phyloP scores from a whole-genome alignment of 2,329 filamentous ascomycete species.

The Xylariaceae sp. region DNA sequence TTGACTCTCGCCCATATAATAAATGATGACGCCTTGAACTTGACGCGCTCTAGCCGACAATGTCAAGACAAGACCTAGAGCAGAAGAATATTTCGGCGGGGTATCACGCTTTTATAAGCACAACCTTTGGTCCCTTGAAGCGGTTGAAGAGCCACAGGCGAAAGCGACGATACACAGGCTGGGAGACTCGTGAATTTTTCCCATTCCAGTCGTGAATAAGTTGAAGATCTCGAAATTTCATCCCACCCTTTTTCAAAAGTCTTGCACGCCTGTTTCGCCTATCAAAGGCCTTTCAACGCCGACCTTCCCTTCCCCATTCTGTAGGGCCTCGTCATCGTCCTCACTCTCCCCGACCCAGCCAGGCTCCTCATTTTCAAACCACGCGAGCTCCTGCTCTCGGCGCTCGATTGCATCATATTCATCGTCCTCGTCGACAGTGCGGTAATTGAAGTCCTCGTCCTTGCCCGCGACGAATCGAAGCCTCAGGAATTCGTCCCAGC shows the following conservation, averaged over 20 bases:
- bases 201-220: too few relatives aligned
- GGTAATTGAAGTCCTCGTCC: constrained; percentile 83
- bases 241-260: constrained; percentile 59
- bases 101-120: not conserved
- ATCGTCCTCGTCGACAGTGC: constrained; percentile 71
- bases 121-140: not conserved
- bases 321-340: constrained; percentile 37
- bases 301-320: constrained; percentile 14
- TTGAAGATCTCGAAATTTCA: not conserved
- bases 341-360: constrained; percentile 62
- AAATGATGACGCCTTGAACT: not conserved
- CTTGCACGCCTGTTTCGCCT: constrained; percentile 75
- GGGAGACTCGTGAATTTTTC: too few relatives aligned
- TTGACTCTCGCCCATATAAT: not conserved
- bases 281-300: constrained; percentile 33
- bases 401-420: constrained; percentile 70
- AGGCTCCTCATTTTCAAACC: constrained; percentile 81
- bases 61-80: not conserved
- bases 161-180: too few relatives aligned
- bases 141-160: too few relatives aligned
- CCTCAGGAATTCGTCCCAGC: constrained; percentile 76
- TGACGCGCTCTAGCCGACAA: not conserved
- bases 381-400: constrained; percentile 73
- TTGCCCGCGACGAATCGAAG: constrained; percentile 76
- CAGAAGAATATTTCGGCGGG: too few relatives aligned